A percentile compares a stretch with the other conserved stretches of the same genome.
phyloP scores from a whole-genome alignment of 768 basidiomycete species.

The Macrolepiota albuminosa region DNA sequence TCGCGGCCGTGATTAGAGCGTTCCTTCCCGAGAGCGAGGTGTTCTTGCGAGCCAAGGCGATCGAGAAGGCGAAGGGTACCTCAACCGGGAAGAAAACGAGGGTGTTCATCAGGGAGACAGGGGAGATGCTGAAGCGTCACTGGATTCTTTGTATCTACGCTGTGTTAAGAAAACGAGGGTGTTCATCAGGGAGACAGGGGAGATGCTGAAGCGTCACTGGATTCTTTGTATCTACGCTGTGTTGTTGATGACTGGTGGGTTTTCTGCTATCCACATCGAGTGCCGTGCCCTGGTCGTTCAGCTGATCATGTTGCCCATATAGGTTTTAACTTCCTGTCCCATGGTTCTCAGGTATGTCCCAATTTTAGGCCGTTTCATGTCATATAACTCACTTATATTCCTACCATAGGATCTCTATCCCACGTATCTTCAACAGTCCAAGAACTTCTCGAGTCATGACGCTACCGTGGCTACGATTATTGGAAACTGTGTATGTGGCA shows the following conservation, averaged over 20 bases:
- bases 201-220: slow-evolving; percentile 84
- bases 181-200: slow-evolving; percentile 68
- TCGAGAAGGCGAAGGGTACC: slow-evolving; percentile 53
- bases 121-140: slow-evolving; percentile 73
- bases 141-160: slow-evolving; percentile 85
- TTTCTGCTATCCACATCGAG: background rate
- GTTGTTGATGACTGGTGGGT: slow-evolving; percentile 16
- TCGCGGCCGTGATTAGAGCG: slow-evolving; percentile 63
- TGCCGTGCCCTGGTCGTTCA: background rate
- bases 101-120: slow-evolving; percentile 69
- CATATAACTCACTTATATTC: slow-evolving; percentile 2
- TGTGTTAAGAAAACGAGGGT: slow-evolving; percentile 58
- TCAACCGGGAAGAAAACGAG: slow-evolving; percentile 54
- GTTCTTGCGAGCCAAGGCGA: slow-evolving; percentile 63
- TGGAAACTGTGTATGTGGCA: slow-evolving; percentile 40
- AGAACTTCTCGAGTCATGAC: slow-evolving; percentile 42
- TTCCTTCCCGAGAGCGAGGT: slow-evolving; percentile 72
- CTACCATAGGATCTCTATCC: slow-evolving; percentile 50
- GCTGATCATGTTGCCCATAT: background rate
- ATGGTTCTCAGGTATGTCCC: slow-evolving; percentile 38
- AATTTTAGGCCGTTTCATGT: too few species aligned
- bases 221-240: slow-evolving; percentile 78
- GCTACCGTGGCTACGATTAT: slow-evolving; percentile 67
- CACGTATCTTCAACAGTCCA: slow-evolving; percentile 51
- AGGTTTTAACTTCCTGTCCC: slow-evolving; percentile 55